Evolutionary conservation across 2,329 filamentous ascomycete genomes (phyloP).

Genomic region (Fusarium newnesense): DNA sequence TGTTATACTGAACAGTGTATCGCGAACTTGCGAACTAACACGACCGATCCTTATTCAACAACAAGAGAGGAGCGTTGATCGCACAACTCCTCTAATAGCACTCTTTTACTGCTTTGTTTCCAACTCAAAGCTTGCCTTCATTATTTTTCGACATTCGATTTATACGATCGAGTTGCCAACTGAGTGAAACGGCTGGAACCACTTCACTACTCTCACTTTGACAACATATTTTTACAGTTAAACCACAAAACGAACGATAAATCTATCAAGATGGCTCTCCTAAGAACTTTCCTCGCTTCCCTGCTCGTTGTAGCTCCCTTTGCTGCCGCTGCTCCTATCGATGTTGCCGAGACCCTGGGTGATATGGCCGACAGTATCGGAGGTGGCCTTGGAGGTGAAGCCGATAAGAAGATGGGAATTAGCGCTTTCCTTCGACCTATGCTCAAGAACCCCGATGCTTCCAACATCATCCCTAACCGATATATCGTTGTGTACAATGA

Average conservation of each 20-base stretch:
- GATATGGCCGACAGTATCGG: constrained; percentile 31
- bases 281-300: constrained; percentile 41
- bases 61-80: constrained; percentile 48
- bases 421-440: constrained; percentile 50
- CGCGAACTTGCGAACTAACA: constrained; percentile 24
- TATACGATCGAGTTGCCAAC: constrained; percentile 35
- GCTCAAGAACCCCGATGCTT: constrained; percentile 60
- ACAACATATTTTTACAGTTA: constrained; percentile 20
- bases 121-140: constrained; percentile 16
- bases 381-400: constrained; percentile 19
- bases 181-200: constrained; percentile 46
- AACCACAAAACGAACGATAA: constrained; percentile 24
- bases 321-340: constrained; percentile 42
- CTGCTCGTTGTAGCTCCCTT: constrained; percentile 43
- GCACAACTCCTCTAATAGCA: constrained; percentile 41
- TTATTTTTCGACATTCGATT: constrained; percentile 26
- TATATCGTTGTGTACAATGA: constrained; percentile 75
- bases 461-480: constrained; percentile 62
- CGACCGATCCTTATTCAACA: constrained; percentile 34
- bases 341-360: constrained; percentile 23
- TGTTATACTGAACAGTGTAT: constrained; percentile 31
- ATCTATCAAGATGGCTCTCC: constrained; percentile 42
- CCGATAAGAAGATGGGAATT: constrained; percentile 34
- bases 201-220: constrained; percentile 41
- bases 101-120: constrained; percentile 33